Conservation (phyloP, 2,329 filamentous ascomycete genomes). For the Alternaria brassicicola region DNA sequence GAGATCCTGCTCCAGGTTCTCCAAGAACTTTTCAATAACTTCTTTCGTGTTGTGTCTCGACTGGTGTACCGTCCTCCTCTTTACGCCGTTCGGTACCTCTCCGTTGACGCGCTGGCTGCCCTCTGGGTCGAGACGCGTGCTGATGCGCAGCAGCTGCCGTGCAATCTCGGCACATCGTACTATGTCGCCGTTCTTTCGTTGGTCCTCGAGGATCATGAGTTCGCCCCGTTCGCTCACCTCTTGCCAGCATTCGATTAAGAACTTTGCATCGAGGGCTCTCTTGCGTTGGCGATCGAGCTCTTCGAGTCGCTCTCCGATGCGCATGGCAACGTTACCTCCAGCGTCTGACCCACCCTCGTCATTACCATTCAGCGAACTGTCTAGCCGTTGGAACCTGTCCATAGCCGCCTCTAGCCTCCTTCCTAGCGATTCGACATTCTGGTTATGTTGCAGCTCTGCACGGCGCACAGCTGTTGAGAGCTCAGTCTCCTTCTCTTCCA, state of each 20-base stretch:
- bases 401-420: conserved; percentile 91
- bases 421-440: conserved; percentile 85
- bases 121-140: conserved; percentile 81
- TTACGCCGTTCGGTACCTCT: conserved; percentile 57
- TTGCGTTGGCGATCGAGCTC: conserved; percentile 92
- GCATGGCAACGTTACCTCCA: conserved; percentile 88
- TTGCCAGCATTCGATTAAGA: conserved; percentile 94
- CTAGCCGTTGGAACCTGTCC: conserved; percentile 86
- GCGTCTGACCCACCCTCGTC: conserved; percentile 60
- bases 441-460: conserved; percentile 89
- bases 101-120: conserved; percentile 58
- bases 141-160: conserved; percentile 90
- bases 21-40: conserved; percentile 94
- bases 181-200: conserved; percentile 86
- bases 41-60: conserved; percentile 74
- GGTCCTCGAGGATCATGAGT: conserved; percentile 84
- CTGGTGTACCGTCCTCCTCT: conserved; percentile 34
- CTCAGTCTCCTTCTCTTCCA: conserved; percentile 90
- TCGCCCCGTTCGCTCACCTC: conserved; percentile 91
- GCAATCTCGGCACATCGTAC: conserved; percentile 93
- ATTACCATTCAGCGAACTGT: conserved; percentile 76
- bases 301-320: conserved; percentile 92
- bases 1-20: conserved; percentile 92
- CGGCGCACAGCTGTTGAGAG: conserved; percentile 86
- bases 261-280: conserved; percentile 89